Percentiles rank a stretch among this genome's conserved stretches.
Conservation (phyloP, 768 basidiomycete species). For the Termitomyces bulborhizus region DNA sequence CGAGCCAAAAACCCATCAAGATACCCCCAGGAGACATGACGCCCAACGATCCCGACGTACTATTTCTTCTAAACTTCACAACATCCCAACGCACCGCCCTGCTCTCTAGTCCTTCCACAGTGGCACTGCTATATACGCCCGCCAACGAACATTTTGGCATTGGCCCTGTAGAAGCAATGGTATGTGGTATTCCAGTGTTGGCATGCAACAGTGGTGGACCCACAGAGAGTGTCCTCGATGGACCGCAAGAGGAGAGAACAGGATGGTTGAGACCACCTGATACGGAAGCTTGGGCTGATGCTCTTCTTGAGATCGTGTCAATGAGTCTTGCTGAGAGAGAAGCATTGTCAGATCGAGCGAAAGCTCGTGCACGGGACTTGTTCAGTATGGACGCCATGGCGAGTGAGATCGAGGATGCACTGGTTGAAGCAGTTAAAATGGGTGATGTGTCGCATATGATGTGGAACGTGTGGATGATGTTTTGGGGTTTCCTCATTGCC, state of each 20-base stretch:
- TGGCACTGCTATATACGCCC: conserved; percentile 87
- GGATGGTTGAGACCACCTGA: conserved; percentile 73
- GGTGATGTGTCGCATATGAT: conserved; percentile 25
- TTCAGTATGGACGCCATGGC: conserved; percentile 83
- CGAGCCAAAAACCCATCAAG: conserved; percentile 27
- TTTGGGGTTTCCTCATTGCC: conserved; percentile 25
- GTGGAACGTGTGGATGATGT: conserved; percentile 19
- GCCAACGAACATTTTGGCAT: conserved; percentile 97
- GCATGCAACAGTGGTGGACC: conserved; percentile 88
- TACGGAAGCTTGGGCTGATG: conserved; percentile 62
- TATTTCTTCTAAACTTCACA: conserved; percentile 92
- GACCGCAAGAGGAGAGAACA: conserved; percentile 42
- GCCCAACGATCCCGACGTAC: conserved; percentile 47
- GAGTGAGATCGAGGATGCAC: conserved; percentile 44
- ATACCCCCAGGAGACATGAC: conserved; percentile 36
- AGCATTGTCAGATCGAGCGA: conserved; percentile 49
- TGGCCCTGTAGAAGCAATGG: conserved; percentile 92
- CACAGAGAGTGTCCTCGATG: conserved; percentile 67
- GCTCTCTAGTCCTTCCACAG: conserved; percentile 57
- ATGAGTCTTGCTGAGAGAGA: conserved; percentile 35
- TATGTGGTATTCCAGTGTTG: conserved; percentile 83
- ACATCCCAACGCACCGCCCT: conserved; percentile 79
- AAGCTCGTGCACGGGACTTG: conserved; percentile 48
- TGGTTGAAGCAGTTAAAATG: conserved; percentile 50
- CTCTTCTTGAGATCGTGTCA: conserved; percentile 52